Evolutionary conservation across 2,329 filamentous ascomycete species (phyloP), one percentile per base, ranked within the genome.

Genomic region (Cercospora janseana): DNA sequence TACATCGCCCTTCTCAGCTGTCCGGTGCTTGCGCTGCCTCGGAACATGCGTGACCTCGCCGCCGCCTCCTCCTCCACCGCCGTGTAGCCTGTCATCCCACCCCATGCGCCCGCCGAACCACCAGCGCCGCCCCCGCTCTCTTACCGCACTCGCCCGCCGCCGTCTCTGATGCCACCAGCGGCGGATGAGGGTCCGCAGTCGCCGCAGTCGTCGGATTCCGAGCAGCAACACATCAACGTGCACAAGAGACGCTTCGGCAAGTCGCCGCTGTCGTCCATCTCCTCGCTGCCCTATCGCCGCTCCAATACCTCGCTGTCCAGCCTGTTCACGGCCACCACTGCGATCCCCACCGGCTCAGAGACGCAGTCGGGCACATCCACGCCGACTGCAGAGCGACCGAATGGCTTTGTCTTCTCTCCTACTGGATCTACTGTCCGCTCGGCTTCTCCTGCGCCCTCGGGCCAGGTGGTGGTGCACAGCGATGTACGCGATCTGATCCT

Each of bases 401-500:
- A 65, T 58, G 67, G 68, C 52, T 73, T 72, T 1, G 64, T 72
- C 26, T 75, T 75, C 61, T 76, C 74, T 9, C 72, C 74, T 2
- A 53, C 55, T 0, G 71, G 66, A 0, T 46, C 68, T 53, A 66
- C 69, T 50, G 67, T 72, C 7, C 62, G 67, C 4, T 72, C 71
- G 24, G 70, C 72, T 6, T 69, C 64, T 16, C 67, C 64, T 54
- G 54, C 61, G 63, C 48, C 64, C 57, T 35, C 75, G 72, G 61
- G 74, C 67, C 41, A 63, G 62, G 9, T 75, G 6, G 78, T 75
- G 6, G 78, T 38, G 10, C 58, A 54, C 42, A 59, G 81, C 55
- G 80, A 83, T 63, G 74, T 78, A 43, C 72, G 79, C 49, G 77
- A 78, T 24, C 73, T 95, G 42, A 85, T 97, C 34, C 76, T 94